Evolutionary conservation across 495 filamentous ascomycete species (phyloP), one percentile per base, ranked within the genome.

Genomic region (Oidiodendron maius): DNA sequence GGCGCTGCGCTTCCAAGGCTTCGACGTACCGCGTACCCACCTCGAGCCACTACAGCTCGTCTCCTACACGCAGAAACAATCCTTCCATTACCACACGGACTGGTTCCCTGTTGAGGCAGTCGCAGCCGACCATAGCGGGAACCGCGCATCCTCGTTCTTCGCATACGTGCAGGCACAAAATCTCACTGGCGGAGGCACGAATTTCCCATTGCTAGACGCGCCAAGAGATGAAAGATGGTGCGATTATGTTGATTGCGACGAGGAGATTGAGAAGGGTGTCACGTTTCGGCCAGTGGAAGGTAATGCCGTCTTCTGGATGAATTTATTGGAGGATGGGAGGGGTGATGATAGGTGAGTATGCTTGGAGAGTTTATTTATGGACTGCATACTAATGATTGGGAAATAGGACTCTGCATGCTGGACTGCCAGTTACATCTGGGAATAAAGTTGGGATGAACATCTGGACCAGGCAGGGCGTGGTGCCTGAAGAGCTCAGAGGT

Each of bases 381-480:
- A n/a, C n/a, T n/a, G n/a, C n/a, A n/a, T n/a, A n/a, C n/a, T n/a
- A n/a, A n/a, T n/a, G n/a, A n/a, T 64, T 74, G 54, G 71, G n/a
- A n/a, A n/a, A n/a, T n/a, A n/a, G 79, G 63, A 82, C 76, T 26
- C 73, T 85, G 64, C 86, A 90, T 70, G 83, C 83, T 4, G 82
- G 83, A 25, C 58, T 85, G 58, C 82, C 83, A 28, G 83, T 89
- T 5, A 75, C 69, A 32, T 68, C 65, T 47, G 86, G 86, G 20
- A 74, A 64, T 44, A 90, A 90, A 71, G 74, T 87, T 43, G 86
- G 84, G n/a, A 74, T 90, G 80, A 90, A 90, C 68, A 84, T 89
- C 57, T 90, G 84, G 84, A 82, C 72, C 9, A 63, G 53, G 23
- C 42, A 56, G 36, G 47, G 48, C 28, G 28, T 34, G 28, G 28